Evolutionary conservation across 306 rosid species (phyloP), one percentile per base, ranked within the genome.

Genomic region (Begonia loranthoides): DNA sequence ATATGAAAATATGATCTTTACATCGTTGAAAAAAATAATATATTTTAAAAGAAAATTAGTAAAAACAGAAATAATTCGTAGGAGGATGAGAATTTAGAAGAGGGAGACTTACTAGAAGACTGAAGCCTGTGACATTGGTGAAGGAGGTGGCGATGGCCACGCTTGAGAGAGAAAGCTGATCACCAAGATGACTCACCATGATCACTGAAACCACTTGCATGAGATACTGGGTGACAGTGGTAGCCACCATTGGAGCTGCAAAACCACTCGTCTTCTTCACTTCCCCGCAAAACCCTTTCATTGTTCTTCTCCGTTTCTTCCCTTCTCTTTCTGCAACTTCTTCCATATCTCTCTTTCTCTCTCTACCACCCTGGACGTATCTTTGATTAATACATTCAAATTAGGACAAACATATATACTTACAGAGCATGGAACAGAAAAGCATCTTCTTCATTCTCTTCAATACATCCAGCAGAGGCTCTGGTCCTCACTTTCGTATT

Each of bases 111-210:
- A 34, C 8, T 34, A n/a, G n/a, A n/a, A n/a, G n/a, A n/a, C n/a
- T n/a, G n/a, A n/a, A n/a, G n/a, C n/a, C n/a, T n/a, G n/a, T 50
- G 11, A 50, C 54, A 21, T 50, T 50, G 38, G 54, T 50, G 38
- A 50, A 17, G 13, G 54, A 50, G 15, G 24, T 50, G 34, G 54
- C 54, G 22, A 50, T 50, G 34, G 54, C 54, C 8, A 50, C 54
- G 22, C 54, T 50, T 0, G 54, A 50, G 54, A 50, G 54, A 12
- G 34, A 7, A 1, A 50, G n/a, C 38, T 6, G 54, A 50, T n/a
- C n/a, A n/a, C 54, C 54, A 4, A 50, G 24, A 22, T 50, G 54
- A 22, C 54, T 38, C 12, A 50, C 54, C 54, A 50, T 50, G 17
- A 50, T 19, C 13, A 50, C 24, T 12, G 12, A 10, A 7, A 50